Evolutionary conservation across 345 rosid genomes (phyloP).

Genomic region (Heritiera littoralis): DNA sequence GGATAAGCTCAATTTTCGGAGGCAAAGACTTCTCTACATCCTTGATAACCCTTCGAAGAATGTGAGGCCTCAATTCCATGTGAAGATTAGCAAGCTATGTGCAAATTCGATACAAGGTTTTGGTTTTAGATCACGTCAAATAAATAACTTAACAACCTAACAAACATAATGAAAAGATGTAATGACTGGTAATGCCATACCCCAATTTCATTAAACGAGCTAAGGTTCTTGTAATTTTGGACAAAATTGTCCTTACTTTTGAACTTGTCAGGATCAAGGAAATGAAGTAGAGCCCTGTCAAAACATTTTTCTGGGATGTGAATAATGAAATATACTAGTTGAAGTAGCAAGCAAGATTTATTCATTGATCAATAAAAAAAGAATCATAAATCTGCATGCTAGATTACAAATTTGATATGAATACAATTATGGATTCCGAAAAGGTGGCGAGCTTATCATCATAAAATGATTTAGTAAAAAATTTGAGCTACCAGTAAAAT

Average conservation of each 20-base stretch:
- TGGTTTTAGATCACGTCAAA: conserved; percentile 3
- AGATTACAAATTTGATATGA: not conserved
- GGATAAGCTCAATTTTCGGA: conserved; percentile 95
- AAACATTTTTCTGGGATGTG: not conserved
- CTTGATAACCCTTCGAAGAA: conserved; percentile 94
- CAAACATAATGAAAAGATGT: conserved; percentile 2
- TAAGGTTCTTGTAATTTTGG: conserved; percentile 94
- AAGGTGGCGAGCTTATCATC: not conserved
- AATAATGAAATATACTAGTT: not conserved
- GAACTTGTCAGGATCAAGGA: conserved; percentile 90
- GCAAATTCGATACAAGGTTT: conserved; percentile 21
- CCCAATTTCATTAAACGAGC: conserved; percentile 93
- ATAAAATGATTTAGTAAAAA: not conserved
- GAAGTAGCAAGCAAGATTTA: conserved; percentile 6
- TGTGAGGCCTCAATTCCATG: conserved; percentile 95
- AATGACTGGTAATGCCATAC: conserved; percentile 33
- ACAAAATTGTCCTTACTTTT: conserved; percentile 89
- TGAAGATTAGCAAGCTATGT: conserved; percentile 94
- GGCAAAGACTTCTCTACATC: conserved; percentile 99
- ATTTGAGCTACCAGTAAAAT: not conserved
- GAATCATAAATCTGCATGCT: not conserved
- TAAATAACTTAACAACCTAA: not conserved
- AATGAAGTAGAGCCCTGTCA: conserved; percentile 94
- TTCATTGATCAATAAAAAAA: not conserved
- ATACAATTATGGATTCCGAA: not conserved